A percentile compares a stretch with the other conserved stretches of the same genome.
Evolutionary conservation across 2,329 filamentous ascomycete species (phyloP).

Genomic region (Sordariomycetes sp.): DNA sequence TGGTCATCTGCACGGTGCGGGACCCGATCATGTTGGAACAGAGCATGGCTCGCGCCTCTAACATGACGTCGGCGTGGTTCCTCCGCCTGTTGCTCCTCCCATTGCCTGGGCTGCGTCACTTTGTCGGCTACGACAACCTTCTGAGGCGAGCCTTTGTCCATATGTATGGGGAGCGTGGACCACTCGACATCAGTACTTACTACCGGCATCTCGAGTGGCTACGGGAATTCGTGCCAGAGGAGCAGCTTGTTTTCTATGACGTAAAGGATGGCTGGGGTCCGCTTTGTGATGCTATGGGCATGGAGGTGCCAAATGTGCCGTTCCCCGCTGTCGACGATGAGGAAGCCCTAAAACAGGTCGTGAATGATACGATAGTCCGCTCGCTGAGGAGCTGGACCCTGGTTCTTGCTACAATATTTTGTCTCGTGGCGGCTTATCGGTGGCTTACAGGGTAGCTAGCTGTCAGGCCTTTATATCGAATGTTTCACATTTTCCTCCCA

Average conservation of each 20-base stretch:
- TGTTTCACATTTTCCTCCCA: too few species aligned
- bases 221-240: slow-evolving; percentile 16
- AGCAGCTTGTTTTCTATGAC: slow-evolving; percentile 20
- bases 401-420: background rate
- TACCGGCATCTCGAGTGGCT: slow-evolving; percentile 14
- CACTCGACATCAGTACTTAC: slow-evolving; percentile 19
- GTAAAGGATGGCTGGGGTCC: slow-evolving; percentile 24
- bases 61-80: slow-evolving; percentile 5
- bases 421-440: background rate
- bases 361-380: background rate
- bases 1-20: slow-evolving; percentile 22
- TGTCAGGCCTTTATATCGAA: too few species aligned
- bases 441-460: background rate
- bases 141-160: slow-evolving; percentile 10
- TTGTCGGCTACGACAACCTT: slow-evolving; percentile 12
- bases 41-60: slow-evolving; percentile 12
- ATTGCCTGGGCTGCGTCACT: slow-evolving; percentile 15
- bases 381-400: background rate
- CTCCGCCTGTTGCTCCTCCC: slow-evolving; percentile 13
- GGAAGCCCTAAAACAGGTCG: background rate
- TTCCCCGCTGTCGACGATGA: background rate
- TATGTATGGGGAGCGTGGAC: slow-evolving; percentile 18
- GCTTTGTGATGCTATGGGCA: slow-evolving; percentile 22
- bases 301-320: slow-evolving; percentile 16
- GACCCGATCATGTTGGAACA: slow-evolving; percentile 23